Conservation (phyloP, 768 basidiomycete species). For the Mycena sanguinolenta region DNA sequence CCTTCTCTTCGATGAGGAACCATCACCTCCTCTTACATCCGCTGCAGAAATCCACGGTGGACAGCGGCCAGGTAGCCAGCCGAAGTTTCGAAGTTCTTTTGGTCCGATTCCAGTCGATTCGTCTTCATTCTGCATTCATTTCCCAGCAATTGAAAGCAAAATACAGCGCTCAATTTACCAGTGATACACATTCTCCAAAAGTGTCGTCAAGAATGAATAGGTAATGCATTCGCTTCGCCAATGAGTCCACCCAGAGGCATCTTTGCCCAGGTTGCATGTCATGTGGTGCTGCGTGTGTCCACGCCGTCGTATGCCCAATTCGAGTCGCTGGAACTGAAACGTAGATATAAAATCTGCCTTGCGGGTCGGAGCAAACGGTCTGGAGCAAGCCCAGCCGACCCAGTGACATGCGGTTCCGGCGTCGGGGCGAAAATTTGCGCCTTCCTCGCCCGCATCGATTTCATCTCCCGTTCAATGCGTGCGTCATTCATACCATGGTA, state of each 20-base stretch:
- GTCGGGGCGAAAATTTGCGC: constrained; percentile 4
- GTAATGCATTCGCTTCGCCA: not conserved
- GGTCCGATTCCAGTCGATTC: not conserved
- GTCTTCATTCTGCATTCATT: not conserved
- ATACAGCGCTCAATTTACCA: constrained; percentile 20
- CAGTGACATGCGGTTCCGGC: not conserved
- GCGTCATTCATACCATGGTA: constrained; percentile 3
- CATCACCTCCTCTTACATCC: constrained; percentile 21
- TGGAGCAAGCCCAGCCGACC: not conserved
- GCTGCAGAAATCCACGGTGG: constrained; percentile 6
- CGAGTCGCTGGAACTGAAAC: not conserved
- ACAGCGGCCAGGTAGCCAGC: not conserved
- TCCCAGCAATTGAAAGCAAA: not conserved
- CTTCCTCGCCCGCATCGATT: not conserved
- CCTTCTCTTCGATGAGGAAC: constrained; percentile 2
- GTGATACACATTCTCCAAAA: not conserved
- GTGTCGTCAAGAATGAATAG: constrained; percentile 5
- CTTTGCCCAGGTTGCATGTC: not conserved
- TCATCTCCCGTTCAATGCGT: no score
- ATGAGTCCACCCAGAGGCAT: not conserved
- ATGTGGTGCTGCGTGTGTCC: constrained; percentile 13
- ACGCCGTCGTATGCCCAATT: constrained; percentile 15
- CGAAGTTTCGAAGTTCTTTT: not conserved
- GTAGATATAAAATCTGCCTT: constrained; percentile 15
- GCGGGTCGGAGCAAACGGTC: constrained; percentile 11